Evolutionary conservation across 306 rosid species (phyloP).

Genomic region (Quercus aquifolioides): DNA sequence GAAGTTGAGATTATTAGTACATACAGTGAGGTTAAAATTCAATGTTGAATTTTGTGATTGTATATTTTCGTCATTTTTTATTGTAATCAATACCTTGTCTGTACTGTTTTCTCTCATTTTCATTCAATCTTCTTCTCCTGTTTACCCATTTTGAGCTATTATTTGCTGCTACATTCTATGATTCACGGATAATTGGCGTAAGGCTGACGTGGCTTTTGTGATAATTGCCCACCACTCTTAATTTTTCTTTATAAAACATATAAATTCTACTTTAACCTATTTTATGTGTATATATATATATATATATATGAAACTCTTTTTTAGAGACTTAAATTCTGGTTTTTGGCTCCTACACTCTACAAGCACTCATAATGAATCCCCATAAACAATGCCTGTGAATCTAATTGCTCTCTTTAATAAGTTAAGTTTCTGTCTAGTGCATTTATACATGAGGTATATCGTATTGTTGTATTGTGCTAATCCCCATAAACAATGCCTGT

Average conservation of each 20-base stretch:
- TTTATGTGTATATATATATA: no score
- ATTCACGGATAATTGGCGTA: background rate
- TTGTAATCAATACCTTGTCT: background rate
- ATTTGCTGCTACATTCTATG: background rate
- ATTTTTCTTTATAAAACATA: no score
- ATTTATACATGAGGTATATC: no score
- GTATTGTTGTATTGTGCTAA: no score
- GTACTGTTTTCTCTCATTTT: background rate
- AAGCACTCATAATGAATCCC: no score
- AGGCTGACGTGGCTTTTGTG: background rate
- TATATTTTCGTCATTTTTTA: background rate
- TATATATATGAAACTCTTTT: fast-evolving
- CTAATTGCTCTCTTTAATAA: no score
- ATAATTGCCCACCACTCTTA: no score
- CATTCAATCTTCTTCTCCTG: background rate
- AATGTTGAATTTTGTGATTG: background rate
- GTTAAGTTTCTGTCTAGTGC: no score
- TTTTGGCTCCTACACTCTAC: fast-evolving
- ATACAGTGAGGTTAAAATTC: no score
- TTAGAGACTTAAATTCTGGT: fast-evolving
- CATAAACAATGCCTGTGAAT: no score
- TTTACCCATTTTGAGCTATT: background rate
- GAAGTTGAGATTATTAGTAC: no score
- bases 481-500: no score
- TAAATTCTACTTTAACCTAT: fast-evolving